A percentile compares a stretch with the other conserved stretches of the same genome.
These are phyloP conservation scores for Chaetomium tenue DNA, from an alignment of 495 filamentous ascomycete genomes.

Conservation along the genomic window DNA sequence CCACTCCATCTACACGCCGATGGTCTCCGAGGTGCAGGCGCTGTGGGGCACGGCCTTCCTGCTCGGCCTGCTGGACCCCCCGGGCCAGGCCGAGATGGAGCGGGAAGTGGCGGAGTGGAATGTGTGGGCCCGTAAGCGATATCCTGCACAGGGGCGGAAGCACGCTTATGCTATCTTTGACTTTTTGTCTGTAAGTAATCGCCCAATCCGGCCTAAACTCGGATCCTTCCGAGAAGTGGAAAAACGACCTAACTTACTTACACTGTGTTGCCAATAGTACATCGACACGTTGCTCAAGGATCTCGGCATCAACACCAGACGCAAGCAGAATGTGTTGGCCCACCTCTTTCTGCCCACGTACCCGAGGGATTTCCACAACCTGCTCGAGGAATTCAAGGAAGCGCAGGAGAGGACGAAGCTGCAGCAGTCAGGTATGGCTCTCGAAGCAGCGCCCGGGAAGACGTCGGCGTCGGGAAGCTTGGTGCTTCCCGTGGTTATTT, in stretches of 20 bases:
- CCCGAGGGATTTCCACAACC: neutral
- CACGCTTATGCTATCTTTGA: conserved; percentile 37
- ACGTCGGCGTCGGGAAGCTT: too few relatives aligned
- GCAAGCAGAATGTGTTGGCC: neutral
- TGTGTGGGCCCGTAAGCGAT: conserved; percentile 41
- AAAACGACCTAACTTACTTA: neutral
- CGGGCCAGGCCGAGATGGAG: conserved; percentile 31
- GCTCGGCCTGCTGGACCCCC: conserved; percentile 31
- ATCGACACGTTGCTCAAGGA: conserved; percentile 8
- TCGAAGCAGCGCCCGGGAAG: too few relatives aligned
- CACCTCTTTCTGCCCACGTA: conserved; percentile 7
- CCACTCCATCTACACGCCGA: conserved; percentile 34
- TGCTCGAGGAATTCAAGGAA: too few relatives aligned
- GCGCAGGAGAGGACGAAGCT: too few relatives aligned
- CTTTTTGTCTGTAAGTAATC: conserved; percentile 27
- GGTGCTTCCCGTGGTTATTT: too few relatives aligned
- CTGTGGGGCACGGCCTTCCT: conserved; percentile 34
- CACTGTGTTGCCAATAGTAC: conserved; percentile 10
- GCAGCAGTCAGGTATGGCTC: too few relatives aligned
- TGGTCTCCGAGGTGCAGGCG: conserved; percentile 34
- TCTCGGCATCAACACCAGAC: neutral
- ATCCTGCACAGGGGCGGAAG: conserved; percentile 28
- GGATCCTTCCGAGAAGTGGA: neutral
- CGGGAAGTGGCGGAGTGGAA: conserved; percentile 37
- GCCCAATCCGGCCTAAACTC: too few relatives aligned